Evolutionary conservation across 2,329 filamentous ascomycete species (phyloP), one percentile per base, ranked within the genome.

Genomic region (Pestalotiopsis sp.): DNA sequence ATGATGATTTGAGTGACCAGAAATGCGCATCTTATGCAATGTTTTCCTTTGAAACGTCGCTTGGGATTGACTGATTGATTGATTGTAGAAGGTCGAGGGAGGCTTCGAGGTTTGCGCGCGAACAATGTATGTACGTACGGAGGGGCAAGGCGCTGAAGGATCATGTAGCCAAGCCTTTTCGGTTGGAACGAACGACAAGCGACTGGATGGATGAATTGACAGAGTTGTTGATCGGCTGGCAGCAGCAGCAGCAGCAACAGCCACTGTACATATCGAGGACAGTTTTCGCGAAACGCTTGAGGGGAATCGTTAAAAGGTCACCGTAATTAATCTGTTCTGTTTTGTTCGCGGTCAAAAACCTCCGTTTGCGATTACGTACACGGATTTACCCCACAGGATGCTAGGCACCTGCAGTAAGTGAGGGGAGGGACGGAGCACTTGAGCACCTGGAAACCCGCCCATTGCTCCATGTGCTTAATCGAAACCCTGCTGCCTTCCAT

Each of bases 1-100:
- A 23, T 67, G 52, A 23, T 45, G n/a, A 13, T 23, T n/a, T 17
- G 17, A n/a, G 17, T 20, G 31, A 56, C 52, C 59, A 36, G 31
- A 41, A 67, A 60, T 67, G 25, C 27, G 65, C 65, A 67, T 67
- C 31, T 52, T 67, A 23, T 38, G 52, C 31, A 31, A 36, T 36
- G 31, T 36, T 62, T 62, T 20, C 25, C 27, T 52, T 52, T 52
- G 45, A 23, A 52, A 23, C 45, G 45, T 52, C 45, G 45, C 45
- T 20, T 49, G 31, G 6, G 31, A 36, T 52, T 12, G 45, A 36
- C 14, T 12, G 45, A 20, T n/a, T 17, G 14, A 52, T 17, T 20
- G 14, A 36, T 36, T 59, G 57, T 13, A 59, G 27, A 59, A 59
- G 57, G 57, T 59, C 57, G 27, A 59, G 13, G 31, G 57, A 27